Evolutionary conservation across 495 filamentous ascomycete genomes (phyloP).

Genomic region (Aspergillus heteromorphus): DNA sequence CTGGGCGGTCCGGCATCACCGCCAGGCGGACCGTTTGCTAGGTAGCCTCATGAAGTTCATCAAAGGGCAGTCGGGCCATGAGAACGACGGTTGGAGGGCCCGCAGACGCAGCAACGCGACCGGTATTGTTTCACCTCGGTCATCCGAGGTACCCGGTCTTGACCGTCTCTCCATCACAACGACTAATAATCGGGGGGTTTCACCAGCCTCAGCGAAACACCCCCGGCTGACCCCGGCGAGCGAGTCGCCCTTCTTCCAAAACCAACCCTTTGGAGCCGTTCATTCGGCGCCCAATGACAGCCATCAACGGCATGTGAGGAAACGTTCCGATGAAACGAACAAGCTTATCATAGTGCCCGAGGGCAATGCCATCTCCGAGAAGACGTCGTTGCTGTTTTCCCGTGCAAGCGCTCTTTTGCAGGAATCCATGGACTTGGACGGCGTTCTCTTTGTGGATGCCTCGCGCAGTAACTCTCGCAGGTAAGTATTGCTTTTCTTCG

Average conservation of each 20-base stretch:
- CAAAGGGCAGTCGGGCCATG: conserved; percentile 6
- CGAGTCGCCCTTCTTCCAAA: conserved; percentile 6
- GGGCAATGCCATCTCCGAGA: neutral
- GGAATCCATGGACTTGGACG: conserved; percentile 27
- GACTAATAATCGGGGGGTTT: neutral
- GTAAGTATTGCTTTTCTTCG: conserved; percentile 1
- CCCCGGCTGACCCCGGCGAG: neutral
- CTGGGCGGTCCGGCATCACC: conserved; percentile 10
- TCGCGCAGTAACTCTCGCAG: conserved; percentile 16
- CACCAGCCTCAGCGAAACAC: neutral
- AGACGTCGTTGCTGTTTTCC: conserved; percentile 17
- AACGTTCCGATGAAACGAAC: conserved; percentile 9
- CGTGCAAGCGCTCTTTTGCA: conserved; percentile 27
- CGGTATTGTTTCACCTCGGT: neutral
- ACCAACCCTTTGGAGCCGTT: neutral
- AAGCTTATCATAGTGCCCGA: conserved; percentile 11
- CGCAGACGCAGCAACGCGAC: neutral
- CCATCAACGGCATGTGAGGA: conserved; percentile 10
- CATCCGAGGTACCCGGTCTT: conserved; percentile 4
- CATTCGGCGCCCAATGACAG: neutral
- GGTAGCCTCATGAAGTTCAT: conserved; percentile 19
- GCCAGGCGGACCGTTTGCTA: conserved; percentile 14
- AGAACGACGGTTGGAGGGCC: neutral
- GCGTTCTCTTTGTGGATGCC: conserved; percentile 31
- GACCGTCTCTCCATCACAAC: conserved; percentile 1